Evolutionary conservation across 345 rosid genomes (phyloP), one percentile per base, ranked within the genome.

Genomic region (Lepidium africanum): DNA sequence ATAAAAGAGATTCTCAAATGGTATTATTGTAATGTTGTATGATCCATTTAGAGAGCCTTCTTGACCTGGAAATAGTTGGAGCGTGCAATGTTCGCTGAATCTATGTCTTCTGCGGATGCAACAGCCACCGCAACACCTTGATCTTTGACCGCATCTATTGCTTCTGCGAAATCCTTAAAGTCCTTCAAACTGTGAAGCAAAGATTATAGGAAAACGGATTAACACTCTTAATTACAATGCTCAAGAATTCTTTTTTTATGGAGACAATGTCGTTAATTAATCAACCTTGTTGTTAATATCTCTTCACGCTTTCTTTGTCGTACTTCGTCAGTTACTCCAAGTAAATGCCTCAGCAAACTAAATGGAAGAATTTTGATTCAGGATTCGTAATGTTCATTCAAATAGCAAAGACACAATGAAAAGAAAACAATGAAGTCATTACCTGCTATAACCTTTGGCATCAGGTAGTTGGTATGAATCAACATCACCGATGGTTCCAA

Each of bases 401-500:
- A 4, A 39, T 25, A n/a, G 38, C 10, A 5, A 25, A 46, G 15
- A 14, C 10, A 8, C 10, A 33, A 37, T 7, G 9, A 57, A 37
- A 7, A 0, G 3, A 13, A 8, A 1, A 1, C 6, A 27, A 25
- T 1, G 17, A 36, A 35, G 4, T 35, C 17, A 12, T 69, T 84
- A 91, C 99, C 99, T 89, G 69, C 95, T 91, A 45, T 91, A 94
- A 79, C 99, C 99, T 79, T 91, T 94, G 75, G 99, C 98, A 81
- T 91, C 98, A 32, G 98, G 97, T 36, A 93, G 82, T 79, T 93
- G 99, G 78, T 93, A 93, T 12, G 97, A 67, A 84, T 93, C 97
- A 53, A 91, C 88, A 63, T 91, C 97, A 45, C 99, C 97, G 14
- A 93, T 85, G 58, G 97, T 93, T 69, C 97, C 99, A 59, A 93